Evolutionary conservation across 73 alveolate species (phyloP).

Genomic region (Paramecium biaurelia): DNA sequence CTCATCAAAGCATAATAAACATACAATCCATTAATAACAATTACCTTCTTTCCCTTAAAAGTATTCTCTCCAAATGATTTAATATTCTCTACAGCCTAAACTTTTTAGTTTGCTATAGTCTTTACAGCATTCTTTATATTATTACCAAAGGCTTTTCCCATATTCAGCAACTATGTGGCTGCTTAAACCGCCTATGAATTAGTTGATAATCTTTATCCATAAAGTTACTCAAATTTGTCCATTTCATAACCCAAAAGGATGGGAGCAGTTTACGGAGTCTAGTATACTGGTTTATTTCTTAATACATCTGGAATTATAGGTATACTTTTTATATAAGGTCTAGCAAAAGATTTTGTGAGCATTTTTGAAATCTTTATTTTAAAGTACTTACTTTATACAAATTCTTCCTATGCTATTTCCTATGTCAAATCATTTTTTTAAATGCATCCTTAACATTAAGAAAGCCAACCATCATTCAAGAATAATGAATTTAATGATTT

Average conservation of each 20-base stretch:
- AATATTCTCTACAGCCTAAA: neutral
- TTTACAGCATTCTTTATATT: slow-evolving; percentile 16
- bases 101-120: neutral
- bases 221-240: neutral
- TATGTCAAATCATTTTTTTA: neutral
- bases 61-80: slow-evolving; percentile 1
- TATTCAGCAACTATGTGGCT: neutral
- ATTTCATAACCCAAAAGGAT: neutral
- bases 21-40: neutral
- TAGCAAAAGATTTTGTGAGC: neutral
- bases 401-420: neutral
- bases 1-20: neutral
- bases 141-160: slow-evolving; percentile 19
- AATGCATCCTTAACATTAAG: neutral
- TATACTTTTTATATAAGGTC: neutral
- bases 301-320: neutral
- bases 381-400: neutral
- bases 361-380: neutral
- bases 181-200: neutral
- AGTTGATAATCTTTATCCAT: neutral
- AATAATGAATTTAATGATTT: neutral
- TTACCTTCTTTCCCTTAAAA: neutral
- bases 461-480: neutral
- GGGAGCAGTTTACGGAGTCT: neutral
- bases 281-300: neutral